phyloP scores from a whole-genome alignment of 176 grass and related monocot genomes.

The Elymus sibiricus region DNA sequence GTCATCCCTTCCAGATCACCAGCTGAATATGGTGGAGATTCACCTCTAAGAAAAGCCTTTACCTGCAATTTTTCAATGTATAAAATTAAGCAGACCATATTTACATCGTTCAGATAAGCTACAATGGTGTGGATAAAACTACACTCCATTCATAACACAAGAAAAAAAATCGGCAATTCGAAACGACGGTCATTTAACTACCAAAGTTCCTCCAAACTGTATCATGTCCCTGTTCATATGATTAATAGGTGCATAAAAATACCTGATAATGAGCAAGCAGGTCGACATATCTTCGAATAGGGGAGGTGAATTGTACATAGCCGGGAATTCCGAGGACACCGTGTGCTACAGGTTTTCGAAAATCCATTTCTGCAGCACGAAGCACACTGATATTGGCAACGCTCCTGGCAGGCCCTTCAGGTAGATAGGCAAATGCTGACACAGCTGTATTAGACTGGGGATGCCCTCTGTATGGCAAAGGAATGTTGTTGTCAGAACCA shows the following conservation, averaged over 20 bases:
- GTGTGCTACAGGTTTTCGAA: conserved; percentile 61
- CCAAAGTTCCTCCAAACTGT: neutral
- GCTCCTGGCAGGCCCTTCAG: conserved; percentile 80
- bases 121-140: conserved; percentile 19
- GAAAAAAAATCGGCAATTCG: neutral
- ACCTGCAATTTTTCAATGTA: conserved; percentile 45
- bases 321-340: conserved; percentile 79
- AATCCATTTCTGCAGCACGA: conserved; percentile 89
- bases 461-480: conserved; percentile 89
- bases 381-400: conserved; percentile 75
- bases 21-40: conserved; percentile 71
- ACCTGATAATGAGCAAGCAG: conserved; percentile 96
- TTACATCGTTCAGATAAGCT: conserved; percentile 8
- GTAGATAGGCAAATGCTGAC: conserved; percentile 71
- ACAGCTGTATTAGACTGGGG: conserved; percentile 72
- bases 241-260: conserved; percentile 10
- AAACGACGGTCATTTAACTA: conserved; percentile 7
- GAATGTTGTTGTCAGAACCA: conserved; percentile 65
- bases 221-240: neutral
- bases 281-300: conserved; percentile 95
- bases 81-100: conserved; percentile 1
- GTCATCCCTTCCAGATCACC: conserved; percentile 77
- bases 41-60: conserved; percentile 90
- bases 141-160: conserved; percentile 10
- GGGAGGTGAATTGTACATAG: conserved; percentile 95